Evolutionary conservation across 768 basidiomycete genomes (phyloP), one percentile per base, ranked within the genome.

Genomic region (Lactarius hatsudake): DNA sequence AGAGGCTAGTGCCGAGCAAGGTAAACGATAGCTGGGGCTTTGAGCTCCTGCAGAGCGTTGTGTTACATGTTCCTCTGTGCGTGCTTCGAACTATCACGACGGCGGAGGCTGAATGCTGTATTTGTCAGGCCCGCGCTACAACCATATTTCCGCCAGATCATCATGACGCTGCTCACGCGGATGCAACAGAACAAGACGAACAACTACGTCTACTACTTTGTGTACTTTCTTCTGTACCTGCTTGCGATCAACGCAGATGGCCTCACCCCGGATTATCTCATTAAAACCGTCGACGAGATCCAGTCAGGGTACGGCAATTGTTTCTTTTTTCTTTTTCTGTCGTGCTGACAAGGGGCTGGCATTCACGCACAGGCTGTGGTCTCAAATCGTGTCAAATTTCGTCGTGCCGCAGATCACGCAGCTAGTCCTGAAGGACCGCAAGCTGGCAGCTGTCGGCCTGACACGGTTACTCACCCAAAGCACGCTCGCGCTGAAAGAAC

Each of bases 1-100:
- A 97, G 73, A 84, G 94, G 53, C 79, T 99, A 26, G 87, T 97
- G 36, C 92, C 92, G 5, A 89, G 87, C 20, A 96, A 94, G 75
- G 64, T 87, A 30, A 94, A 97, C 73, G 96, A 99, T 76, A 83
- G 79, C 5, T 96, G 91, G 85, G 96, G 94, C 0, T 94, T 96
- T 70, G 95, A 97, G 74, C 79, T 99, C 15, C 75, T 99, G 57
- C 86, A 96, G 66, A 83, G 86, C 6, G 84, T 97, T 18, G 84
- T 94, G 61, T 81, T 84, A 58, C 77, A 86, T 72, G 83, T 94
- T 18, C 88, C 91, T 59, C 81, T 87, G 94, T 98, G 74, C 76
- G 94, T 83, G 7, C 13, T 62, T 18, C 32, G 34, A 28, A 5
- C 28, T 68, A 64, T 65, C 45, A 18, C 36, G 23, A 12, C 32